These are phyloP conservation scores for Orobanche coerulescens DNA, from an alignment of 257 asterid genomes.

Conservation along the genomic window DNA sequence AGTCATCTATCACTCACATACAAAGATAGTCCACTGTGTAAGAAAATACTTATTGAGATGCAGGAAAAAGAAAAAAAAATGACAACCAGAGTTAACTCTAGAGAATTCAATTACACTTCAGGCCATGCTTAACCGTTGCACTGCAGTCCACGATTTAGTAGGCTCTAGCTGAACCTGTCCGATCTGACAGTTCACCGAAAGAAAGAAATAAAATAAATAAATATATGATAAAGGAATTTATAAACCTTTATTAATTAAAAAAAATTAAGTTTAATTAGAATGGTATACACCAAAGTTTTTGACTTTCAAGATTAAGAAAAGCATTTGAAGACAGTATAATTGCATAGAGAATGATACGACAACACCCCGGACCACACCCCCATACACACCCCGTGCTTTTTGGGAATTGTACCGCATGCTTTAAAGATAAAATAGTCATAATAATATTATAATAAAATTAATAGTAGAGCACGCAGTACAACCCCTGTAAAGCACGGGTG, in stretches of 20 bases:
- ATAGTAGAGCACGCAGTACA: too few species aligned
- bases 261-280: not conserved
- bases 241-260: not conserved
- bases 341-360: too few species aligned
- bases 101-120: too few species aligned
- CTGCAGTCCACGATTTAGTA: conserved; percentile 73
- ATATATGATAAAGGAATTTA: not conserved
- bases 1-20: too few species aligned
- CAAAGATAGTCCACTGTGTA: too few species aligned
- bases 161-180: conserved; percentile 69
- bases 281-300: not conserved
- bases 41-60: too few species aligned
- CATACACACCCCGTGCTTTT: too few species aligned
- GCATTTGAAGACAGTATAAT: not conserved
- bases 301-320: not conserved
- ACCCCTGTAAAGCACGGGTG: too few species aligned
- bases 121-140: conserved; percentile 53
- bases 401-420: too few species aligned
- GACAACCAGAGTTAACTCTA: not conserved
- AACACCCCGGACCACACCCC: too few species aligned
- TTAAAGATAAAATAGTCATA: too few species aligned
- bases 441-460: too few species aligned
- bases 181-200: conserved; percentile 36
- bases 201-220: not conserved
- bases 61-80: not conserved